Evolutionary conservation across 768 basidiomycete genomes (phyloP).

Genomic region (Polyporus arcularius): DNA sequence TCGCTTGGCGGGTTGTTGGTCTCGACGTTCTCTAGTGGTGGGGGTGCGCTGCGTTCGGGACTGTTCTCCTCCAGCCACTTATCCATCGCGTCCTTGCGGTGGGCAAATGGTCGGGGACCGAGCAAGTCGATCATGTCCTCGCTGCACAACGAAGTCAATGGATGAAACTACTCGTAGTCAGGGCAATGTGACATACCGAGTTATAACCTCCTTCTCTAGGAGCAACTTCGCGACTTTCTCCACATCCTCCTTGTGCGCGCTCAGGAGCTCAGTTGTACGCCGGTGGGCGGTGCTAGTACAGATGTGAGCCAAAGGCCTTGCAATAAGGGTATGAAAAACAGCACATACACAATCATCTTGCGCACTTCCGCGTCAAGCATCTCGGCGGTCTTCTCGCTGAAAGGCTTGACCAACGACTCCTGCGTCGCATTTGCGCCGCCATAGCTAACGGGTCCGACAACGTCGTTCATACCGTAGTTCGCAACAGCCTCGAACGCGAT

Average conservation of each 20-base stretch:
- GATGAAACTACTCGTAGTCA: neutral
- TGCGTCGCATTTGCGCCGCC: slow-evolving; percentile 83
- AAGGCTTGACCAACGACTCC: slow-evolving; percentile 94
- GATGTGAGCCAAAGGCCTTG: slow-evolving; percentile 9
- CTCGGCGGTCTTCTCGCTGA: slow-evolving; percentile 96
- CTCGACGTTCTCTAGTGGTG: slow-evolving; percentile 51
- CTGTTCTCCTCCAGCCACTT: slow-evolving; percentile 90
- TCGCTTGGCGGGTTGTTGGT: slow-evolving; percentile 25
- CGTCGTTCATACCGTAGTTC: slow-evolving; percentile 95
- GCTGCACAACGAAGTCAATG: slow-evolving; percentile 38
- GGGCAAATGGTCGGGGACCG: slow-evolving; percentile 80
- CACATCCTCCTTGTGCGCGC: slow-evolving; percentile 79
- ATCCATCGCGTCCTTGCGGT: slow-evolving; percentile 90
- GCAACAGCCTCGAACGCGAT: slow-evolving; percentile 97
- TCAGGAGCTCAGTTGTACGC: slow-evolving; percentile 81
- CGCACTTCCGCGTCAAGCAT: slow-evolving; percentile 90
- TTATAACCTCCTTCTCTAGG: slow-evolving; percentile 95
- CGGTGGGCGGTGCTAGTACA: slow-evolving; percentile 66
- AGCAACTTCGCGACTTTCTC: slow-evolving; percentile 91
- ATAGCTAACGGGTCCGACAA: slow-evolving; percentile 95
- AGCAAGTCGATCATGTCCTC: slow-evolving; percentile 87
- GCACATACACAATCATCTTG: slow-evolving; percentile 85
- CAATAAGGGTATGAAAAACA: neutral
- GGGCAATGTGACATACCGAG: slow-evolving; percentile 55
- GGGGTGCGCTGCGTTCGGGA: slow-evolving; percentile 59